A percentile compares a stretch with the other conserved stretches of the same genome.
Evolutionary conservation across 371 early-diverging fungal species (phyloP).

Genomic region (Lichtheimia corymbifera): DNA sequence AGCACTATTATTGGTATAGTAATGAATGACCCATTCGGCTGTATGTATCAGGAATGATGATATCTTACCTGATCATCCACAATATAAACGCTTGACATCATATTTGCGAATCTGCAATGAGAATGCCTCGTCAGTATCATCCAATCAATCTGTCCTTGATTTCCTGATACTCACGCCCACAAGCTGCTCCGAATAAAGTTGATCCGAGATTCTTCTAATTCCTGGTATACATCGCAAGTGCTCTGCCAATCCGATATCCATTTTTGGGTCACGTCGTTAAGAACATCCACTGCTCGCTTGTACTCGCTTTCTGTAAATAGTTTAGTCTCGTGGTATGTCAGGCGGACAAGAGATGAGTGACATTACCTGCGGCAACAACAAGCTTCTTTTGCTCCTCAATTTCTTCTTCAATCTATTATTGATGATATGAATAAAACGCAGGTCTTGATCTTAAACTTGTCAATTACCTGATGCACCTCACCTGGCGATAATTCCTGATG

Average conservation of each 20-base stretch:
- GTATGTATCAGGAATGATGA: background rate
- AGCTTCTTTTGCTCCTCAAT: conserved; percentile 16
- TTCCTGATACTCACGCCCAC: conserved; percentile 17
- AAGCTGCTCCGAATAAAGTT: conserved; percentile 26
- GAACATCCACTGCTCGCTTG: conserved; percentile 10
- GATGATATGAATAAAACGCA: background rate
- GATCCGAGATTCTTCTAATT: conserved; percentile 24
- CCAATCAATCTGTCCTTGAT: background rate
- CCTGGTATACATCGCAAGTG: conserved; percentile 23
- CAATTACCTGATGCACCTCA: conserved; percentile 18
- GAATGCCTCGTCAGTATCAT: too few relatives aligned
- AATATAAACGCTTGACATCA: conserved; percentile 26
- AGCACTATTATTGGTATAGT: conserved; percentile 9
- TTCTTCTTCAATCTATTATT: conserved; percentile 12
- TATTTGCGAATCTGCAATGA: conserved; percentile 24
- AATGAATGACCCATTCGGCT: background rate
- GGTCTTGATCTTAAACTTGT: conserved; percentile 2
- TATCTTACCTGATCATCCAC: conserved; percentile 29
- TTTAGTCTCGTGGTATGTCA: background rate
- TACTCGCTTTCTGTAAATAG: conserved; percentile 16
- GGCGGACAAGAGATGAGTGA: background rate
- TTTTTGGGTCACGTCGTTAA: conserved; percentile 9
- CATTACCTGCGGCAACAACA: conserved; percentile 11
- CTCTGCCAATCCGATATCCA: conserved; percentile 26
- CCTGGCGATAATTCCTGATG: conserved; percentile 7